phyloP scores from a whole-genome alignment of 23 red algal species.

The Gracilaria domingensis region DNA sequence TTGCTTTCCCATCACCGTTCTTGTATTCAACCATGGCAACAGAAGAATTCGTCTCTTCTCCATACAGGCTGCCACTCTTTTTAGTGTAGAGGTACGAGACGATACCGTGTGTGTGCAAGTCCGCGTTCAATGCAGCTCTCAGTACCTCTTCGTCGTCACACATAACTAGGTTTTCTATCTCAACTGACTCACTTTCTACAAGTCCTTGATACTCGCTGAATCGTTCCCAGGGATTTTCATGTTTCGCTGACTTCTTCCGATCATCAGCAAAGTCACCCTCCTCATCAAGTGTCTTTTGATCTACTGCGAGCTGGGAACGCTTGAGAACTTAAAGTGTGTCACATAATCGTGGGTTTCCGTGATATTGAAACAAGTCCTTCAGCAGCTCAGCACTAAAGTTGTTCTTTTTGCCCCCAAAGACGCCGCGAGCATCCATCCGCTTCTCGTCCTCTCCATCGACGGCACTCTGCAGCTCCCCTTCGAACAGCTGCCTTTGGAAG shows the following conservation, averaged over 20 bases:
- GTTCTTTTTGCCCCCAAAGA: slow-evolving; percentile 22
- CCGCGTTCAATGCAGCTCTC: slow-evolving; percentile 54
- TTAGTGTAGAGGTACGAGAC: slow-evolving; percentile 75
- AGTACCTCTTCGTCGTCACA: slow-evolving; percentile 62
- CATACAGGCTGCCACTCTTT: slow-evolving; percentile 23
- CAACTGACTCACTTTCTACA: slow-evolving; percentile 47
- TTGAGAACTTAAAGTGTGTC: slow-evolving; percentile 72
- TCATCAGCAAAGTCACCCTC: not conserved
- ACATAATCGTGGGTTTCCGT: slow-evolving; percentile 38
- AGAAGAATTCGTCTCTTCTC: not conserved
- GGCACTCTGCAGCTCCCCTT: slow-evolving; percentile 71
- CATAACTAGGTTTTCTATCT: slow-evolving; percentile 29
- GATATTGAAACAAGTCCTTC: slow-evolving; percentile 70
- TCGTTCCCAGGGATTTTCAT: not conserved
- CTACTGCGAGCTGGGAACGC: slow-evolving; percentile 22
- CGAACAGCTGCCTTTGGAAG: slow-evolving; percentile 96
- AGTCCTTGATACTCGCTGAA: slow-evolving; percentile 43
- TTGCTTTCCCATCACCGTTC: not conserved
- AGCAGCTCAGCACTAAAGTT: slow-evolving; percentile 79
- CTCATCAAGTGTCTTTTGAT: not conserved
- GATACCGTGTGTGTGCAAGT: slow-evolving; percentile 55
- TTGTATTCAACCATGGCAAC: not conserved
- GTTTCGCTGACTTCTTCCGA: not conserved
- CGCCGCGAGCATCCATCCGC: not conserved
- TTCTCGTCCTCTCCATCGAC: slow-evolving; percentile 48